phyloP scores from a whole-genome alignment of 148 eudicot genomes.

The Diospyros lotus region DNA sequence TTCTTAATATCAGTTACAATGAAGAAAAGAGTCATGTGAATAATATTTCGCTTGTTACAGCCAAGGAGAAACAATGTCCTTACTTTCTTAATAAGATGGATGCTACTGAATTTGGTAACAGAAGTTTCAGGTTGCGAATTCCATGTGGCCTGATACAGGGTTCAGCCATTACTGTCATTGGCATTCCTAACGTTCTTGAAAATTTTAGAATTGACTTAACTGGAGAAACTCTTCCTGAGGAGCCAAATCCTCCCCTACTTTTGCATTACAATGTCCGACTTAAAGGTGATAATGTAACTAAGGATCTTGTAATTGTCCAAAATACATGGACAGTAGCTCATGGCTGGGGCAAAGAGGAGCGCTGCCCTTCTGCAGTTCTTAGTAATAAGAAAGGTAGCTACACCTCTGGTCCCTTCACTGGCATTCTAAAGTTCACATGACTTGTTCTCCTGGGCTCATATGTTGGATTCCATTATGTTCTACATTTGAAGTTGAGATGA shows the following conservation, averaged over 20 bases:
- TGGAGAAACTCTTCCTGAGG: neutral
- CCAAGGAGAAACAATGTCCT: constrained; percentile 11
- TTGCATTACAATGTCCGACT: constrained; percentile 10
- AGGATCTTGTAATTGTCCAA: constrained; percentile 11
- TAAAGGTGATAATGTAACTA: constrained; percentile 3
- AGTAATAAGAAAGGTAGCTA: constrained; percentile 6
- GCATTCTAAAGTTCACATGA: neutral
- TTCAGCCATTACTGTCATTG: constrained; percentile 7
- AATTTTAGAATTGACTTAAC: constrained; percentile 6
- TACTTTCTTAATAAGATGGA: constrained; percentile 1
- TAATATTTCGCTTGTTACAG: neutral
- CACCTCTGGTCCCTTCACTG: neutral
- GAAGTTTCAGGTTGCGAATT: constrained; percentile 1
- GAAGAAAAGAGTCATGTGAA: neutral
- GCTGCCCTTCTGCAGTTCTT: constrained; percentile 12
- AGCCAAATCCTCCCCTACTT: constrained; percentile 3
- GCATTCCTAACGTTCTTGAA: constrained; percentile 6
- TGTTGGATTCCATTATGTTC: neutral
- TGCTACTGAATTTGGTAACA: constrained; percentile 4
- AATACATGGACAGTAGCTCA: constrained; percentile 10
- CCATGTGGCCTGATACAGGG: constrained; percentile 13
- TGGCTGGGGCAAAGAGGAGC: constrained; percentile 10
- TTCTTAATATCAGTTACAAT: neutral
- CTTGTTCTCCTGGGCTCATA: neutral
- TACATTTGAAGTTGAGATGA: neutral